A percentile compares a stretch with the other conserved stretches of the same genome.
These are phyloP conservation scores for Phialemoniopsis sp. DNA, from an alignment of 2,329 filamentous ascomycete species.

Conservation along the genomic window DNA sequence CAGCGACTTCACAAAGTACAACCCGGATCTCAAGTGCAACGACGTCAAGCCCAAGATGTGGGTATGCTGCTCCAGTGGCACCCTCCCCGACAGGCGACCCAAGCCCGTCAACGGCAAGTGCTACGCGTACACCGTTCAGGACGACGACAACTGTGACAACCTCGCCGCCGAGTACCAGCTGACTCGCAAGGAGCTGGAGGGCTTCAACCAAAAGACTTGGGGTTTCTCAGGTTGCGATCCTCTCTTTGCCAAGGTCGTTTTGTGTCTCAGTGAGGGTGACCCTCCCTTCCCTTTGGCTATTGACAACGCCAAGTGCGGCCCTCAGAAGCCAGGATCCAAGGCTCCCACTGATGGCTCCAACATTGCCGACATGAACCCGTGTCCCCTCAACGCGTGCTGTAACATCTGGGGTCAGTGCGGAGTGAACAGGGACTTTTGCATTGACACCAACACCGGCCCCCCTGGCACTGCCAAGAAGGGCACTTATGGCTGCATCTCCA, in stretches of 20 bases:
- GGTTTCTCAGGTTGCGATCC: constrained; percentile 24
- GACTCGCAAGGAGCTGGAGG: constrained; percentile 23
- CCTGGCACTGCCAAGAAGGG: constrained; percentile 28
- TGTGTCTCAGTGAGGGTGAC: constrained; percentile 29
- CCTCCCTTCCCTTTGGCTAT: constrained; percentile 29
- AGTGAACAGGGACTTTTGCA: constrained; percentile 28
- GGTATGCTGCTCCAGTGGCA: constrained; percentile 29
- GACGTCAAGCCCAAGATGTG: constrained; percentile 20
- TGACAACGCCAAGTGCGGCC: constrained; percentile 28
- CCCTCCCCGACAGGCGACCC: constrained; percentile 6
- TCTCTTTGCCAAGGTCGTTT: constrained; percentile 17
- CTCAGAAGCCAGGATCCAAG: constrained; percentile 8
- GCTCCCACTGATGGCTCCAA: too few species aligned
- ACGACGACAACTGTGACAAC: constrained; percentile 25
- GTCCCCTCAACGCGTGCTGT: constrained; percentile 12
- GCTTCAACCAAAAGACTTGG: constrained; percentile 35
- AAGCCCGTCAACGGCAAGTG: constrained; percentile 31
- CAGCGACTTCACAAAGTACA: constrained; percentile 31
- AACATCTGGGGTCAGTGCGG: constrained; percentile 30
- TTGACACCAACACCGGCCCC: constrained; percentile 19
- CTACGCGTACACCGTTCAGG: constrained; percentile 23
- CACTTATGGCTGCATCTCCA: constrained; percentile 30
- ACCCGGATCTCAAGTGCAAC: constrained; percentile 19
- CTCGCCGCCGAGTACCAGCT: constrained; percentile 24
- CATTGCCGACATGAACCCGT: constrained; percentile 17